Percentiles rank a stretch among this genome's conserved stretches.
Evolutionary conservation across 768 basidiomycete species (phyloP).

Genomic region (Mycena pura): DNA sequence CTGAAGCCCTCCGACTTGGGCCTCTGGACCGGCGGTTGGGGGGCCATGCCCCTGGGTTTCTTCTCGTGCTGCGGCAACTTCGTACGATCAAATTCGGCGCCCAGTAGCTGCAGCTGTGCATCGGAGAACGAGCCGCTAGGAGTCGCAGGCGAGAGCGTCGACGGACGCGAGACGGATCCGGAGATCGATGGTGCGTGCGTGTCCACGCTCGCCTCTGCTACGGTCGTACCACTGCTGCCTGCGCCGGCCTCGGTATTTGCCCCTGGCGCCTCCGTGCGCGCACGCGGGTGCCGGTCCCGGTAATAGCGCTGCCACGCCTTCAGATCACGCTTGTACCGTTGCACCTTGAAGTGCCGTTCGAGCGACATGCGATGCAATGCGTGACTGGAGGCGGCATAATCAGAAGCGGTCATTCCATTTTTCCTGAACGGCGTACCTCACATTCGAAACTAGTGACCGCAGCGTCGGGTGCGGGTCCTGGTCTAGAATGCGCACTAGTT

Average conservation of each 20-base stretch:
- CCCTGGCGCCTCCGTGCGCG: background rate
- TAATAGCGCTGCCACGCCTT: slow-evolving; percentile 1
- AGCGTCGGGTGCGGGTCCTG: slow-evolving; percentile 24
- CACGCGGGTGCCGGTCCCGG: background rate
- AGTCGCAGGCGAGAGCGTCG: background rate
- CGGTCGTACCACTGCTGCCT: background rate
- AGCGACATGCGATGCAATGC: slow-evolving; percentile 20
- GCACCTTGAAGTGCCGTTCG: slow-evolving; percentile 13
- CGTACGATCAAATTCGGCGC: background rate
- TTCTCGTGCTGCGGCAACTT: background rate
- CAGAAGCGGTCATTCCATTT: no score
- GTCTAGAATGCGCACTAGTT: slow-evolving; percentile 20
- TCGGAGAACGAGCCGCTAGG: background rate
- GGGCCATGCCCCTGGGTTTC: background rate
- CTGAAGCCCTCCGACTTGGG: slow-evolving; percentile 14
- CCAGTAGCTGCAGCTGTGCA: background rate
- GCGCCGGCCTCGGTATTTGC: background rate
- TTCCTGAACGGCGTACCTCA: slow-evolving; percentile 6
- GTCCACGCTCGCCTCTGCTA: background rate
- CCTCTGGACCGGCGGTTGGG: background rate
- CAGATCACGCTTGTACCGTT: slow-evolving; percentile 15
- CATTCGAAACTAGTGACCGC: background rate
- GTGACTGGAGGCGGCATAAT: slow-evolving; percentile 2
- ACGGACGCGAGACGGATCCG: background rate
- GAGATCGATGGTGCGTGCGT: background rate